These are phyloP conservation scores for Chlorophyllum brunneum DNA, from an alignment of 768 basidiomycete species.

Conservation along the genomic window DNA sequence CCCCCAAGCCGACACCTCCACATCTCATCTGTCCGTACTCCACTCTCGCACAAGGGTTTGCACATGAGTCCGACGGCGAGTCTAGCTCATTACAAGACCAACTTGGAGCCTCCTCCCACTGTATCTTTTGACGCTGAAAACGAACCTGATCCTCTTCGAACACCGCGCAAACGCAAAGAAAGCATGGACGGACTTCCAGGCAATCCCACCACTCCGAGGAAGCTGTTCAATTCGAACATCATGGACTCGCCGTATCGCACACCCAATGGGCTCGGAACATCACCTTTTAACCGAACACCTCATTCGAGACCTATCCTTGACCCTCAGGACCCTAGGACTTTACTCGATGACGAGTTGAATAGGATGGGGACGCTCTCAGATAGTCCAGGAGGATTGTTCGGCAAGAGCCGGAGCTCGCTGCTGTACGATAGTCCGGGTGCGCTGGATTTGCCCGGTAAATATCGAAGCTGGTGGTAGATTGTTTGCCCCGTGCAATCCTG, in stretches of 20 bases:
- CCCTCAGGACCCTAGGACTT: conserved; percentile 63
- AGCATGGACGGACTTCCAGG: conserved; percentile 20
- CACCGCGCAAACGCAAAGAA: conserved; percentile 32
- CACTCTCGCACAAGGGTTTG: conserved; percentile 62
- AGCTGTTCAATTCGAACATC: conserved; percentile 30
- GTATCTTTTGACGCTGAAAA: conserved; percentile 23
- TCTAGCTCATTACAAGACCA: conserved; percentile 64
- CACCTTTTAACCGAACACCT: conserved; percentile 42
- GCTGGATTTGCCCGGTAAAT: conserved; percentile 49
- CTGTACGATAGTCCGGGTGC: conserved; percentile 73
- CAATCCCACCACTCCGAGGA: conserved; percentile 35
- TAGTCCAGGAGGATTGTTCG: conserved; percentile 68
- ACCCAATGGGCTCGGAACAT: conserved; percentile 22
- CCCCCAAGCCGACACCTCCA: conserved; percentile 33
- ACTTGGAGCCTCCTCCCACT: conserved; percentile 61
- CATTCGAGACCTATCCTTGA: conserved; percentile 54
- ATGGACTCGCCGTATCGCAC: conserved; percentile 38
- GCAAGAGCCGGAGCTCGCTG: conserved; percentile 45
- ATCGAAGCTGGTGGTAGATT: conserved; percentile 47
- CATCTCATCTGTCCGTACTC: conserved; percentile 61
- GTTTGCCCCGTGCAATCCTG: not conserved
- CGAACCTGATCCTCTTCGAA: conserved; percentile 30
- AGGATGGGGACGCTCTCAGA: conserved; percentile 46
- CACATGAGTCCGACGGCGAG: conserved; percentile 69
- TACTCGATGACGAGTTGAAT: conserved; percentile 72